Evolutionary conservation across 2,329 filamentous ascomycete genomes (phyloP), one percentile per base, ranked within the genome.

Genomic region (Fusarium zealandicum): DNA sequence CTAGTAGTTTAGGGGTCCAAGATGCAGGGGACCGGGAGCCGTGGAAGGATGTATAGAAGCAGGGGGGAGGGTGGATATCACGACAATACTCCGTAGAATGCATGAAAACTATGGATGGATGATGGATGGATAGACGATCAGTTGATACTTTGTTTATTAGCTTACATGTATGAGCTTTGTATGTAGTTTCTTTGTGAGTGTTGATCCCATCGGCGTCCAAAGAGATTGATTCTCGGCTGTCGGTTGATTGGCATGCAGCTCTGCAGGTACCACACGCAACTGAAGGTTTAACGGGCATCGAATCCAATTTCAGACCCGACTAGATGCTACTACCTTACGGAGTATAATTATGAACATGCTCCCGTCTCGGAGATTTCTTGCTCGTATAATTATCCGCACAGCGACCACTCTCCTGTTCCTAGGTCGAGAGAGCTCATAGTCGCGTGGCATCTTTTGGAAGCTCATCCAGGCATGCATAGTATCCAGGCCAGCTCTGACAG

Each of bases 1-100:
- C n/a, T n/a, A n/a, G n/a, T n/a, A n/a, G n/a, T 43, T 54, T 61
- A 64, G 58, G 60, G 60, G 63, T 66, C 52, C 47, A 51, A 31
- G 10, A 36, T 38, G 53, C 42, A 49, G 38, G 47, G 40, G 41
- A 49, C n/a, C n/a, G n/a, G 33, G 41, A 39, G 30, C 14, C 14
- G 20, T 45, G 32, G 42, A 45, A 37, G 42, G 42, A 18, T 20
- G 18, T 10, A 42, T 45, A 31, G 43, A 40, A 36, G 44, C 37
- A 25, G 32, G 46, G 27, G 20, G 38, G 30, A 55, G 35, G 28
- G 41, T 33, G 40, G 45, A 42, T 33, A 43, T 46, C 18, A 27
- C 20, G 30, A 48, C 42, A 46, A 46, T 46, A 45, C 20, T 4
- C 5, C 4, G 20, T 22, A 22, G 20, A 35, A 31, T n/a, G n/a